phyloP scores from a whole-genome alignment of 345 rosid genomes.

The Eucalyptus pauciflora region DNA sequence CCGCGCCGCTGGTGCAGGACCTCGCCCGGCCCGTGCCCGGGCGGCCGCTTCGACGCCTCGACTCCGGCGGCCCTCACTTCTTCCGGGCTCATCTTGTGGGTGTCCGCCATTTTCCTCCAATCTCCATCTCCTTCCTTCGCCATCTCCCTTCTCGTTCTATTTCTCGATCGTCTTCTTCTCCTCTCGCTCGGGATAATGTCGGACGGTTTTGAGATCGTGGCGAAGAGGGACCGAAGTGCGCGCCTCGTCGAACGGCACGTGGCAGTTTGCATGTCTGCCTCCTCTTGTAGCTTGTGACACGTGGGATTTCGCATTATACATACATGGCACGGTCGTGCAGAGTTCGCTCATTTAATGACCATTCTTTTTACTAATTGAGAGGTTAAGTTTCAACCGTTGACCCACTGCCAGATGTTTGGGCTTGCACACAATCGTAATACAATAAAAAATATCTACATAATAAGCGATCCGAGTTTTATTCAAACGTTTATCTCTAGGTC shows the following conservation, averaged over 20 bases:
- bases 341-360: background rate
- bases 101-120: slow-evolving; percentile 51
- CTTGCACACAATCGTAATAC: too few species aligned
- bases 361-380: background rate
- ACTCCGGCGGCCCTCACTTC: slow-evolving; percentile 42
- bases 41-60: slow-evolving; percentile 45
- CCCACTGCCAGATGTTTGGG: too few species aligned
- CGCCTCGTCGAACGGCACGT: background rate
- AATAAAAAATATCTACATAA: too few species aligned
- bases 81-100: slow-evolving; percentile 57
- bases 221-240: accelerated
- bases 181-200: background rate
- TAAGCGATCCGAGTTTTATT: too few species aligned
- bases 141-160: background rate
- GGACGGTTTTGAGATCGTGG: background rate
- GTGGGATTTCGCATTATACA: background rate
- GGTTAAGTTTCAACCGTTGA: accelerated
- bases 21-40: slow-evolving; percentile 43
- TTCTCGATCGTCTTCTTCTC: background rate
- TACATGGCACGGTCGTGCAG: background rate
- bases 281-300: background rate
- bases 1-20: slow-evolving; percentile 57
- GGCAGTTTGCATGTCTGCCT: background rate
- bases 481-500: too few species aligned
- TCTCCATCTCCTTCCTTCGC: slow-evolving; percentile 29